Conservation (phyloP, 2,329 filamentous ascomycete species). For the Hypoxylon rubiginosum region DNA sequence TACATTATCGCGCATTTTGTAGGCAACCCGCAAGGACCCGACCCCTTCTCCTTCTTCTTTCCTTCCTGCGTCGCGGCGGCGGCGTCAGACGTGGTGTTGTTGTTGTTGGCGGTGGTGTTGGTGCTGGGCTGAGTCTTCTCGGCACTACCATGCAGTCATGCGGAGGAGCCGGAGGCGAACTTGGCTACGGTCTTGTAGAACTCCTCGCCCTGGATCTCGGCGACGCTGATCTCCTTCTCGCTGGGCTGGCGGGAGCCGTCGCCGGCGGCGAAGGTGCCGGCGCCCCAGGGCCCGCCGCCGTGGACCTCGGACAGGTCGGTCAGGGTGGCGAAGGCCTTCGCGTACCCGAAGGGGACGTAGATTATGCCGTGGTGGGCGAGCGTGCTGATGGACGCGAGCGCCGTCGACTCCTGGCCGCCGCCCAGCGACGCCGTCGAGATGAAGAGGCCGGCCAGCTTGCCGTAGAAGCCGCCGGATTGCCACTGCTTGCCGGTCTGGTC, state of each 20-base stretch:
- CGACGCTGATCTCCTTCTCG: constrained; percentile 81
- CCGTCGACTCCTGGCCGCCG: constrained; percentile 94
- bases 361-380: constrained; percentile 94
- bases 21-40: constrained; percentile 83
- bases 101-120: constrained; percentile 28
- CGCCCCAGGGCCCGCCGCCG: constrained; percentile 92
- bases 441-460: constrained; percentile 94
- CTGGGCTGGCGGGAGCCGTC: constrained; percentile 89
- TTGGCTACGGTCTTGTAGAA: constrained; percentile 86
- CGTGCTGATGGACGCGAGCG: constrained; percentile 84
- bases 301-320: constrained; percentile 82
- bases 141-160: constrained; percentile 79
- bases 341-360: constrained; percentile 96
- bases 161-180: constrained; percentile 60
- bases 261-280: constrained; percentile 84
- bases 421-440: constrained; percentile 86
- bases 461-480: constrained; percentile 80
- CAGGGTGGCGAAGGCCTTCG: constrained; percentile 79
- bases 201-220: constrained; percentile 82
- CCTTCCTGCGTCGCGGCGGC: constrained; percentile 42
- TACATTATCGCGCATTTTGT: constrained; percentile 78
- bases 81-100: constrained; percentile 14
- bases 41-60: constrained; percentile 64
- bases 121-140: constrained; percentile 34
- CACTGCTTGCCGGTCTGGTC: constrained; percentile 91